Evolutionary conservation across 768 basidiomycete species (phyloP), one percentile per base, ranked within the genome.

Genomic region (Tricholoma bakamatsutake): DNA sequence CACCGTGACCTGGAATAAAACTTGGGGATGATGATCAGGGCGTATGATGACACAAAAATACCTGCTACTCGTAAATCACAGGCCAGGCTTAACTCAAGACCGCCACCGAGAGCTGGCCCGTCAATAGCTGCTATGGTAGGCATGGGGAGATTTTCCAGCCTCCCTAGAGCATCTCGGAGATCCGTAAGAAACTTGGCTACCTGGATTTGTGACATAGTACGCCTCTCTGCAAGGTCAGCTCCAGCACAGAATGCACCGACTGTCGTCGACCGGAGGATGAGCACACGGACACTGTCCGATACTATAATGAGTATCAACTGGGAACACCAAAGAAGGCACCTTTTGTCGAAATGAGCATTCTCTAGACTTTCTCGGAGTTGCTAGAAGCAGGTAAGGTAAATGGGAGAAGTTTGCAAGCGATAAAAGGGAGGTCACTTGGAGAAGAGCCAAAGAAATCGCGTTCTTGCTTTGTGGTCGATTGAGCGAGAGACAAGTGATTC

Each of bases 81-180:
- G 2, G 91, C 88, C 52, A 98, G 77, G 56, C 87, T 80, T 56
- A 97, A 70, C 69, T 98, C 94, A 28, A 94, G 77, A 1, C 94
- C 94, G n/a, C 94, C 94, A 9, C 94, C 94, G 0, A 98, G 77
- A 8, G 94, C 94, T 17, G 90, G 91, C 0, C 94, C 94, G 66
- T 97, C 94, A 40, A 98, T 89, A 4, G 93, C 92, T 34, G 89
- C 89, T 54, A 97, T 89, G 13, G 92, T 95, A 3, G 94, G 94
- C 74, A 95, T 81, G 5, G 88, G 87, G 33, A 96, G 73, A 39
- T 77, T 75, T 71, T 94, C 93, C n/a, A 98, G 80, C 63, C 81
- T 81, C 28, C 80, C 77, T 39, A 98, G 70, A 8, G 90, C 80
- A 37, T 76, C 73, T 28, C 94, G 82, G 21, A 97, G 76, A 61